Base-by-base conservation (phyloP, 2,329 filamentous ascomycete genomes). In the Ambrosiella xylebori region DNA sequence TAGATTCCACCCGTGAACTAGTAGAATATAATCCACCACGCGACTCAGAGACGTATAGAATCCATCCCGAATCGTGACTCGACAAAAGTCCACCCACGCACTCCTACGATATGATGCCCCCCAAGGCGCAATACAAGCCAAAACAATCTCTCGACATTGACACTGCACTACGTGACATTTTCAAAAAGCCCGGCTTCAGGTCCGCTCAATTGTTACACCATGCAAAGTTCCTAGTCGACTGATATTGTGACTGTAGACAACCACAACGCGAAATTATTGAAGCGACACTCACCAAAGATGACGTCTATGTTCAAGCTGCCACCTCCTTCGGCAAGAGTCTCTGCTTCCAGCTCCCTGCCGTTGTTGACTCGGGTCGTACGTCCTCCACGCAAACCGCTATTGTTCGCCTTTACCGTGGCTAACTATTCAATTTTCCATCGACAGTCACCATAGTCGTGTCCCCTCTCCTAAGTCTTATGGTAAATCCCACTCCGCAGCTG, bases 281-380 rank as follows among this genome's bases (percentile, higher is more conserved):
- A 59, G 86, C 88, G 7, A 86, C 87, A 2, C 75, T 96, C 7
- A 80, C 85, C 58, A 85, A 88, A 13, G 77, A 90, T 62, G 91
- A 97, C 82, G 85, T 97, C 49, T 96, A 95, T 66, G 78, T 97
- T 0, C 91, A 96, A 70, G 91, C 91, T 52, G 86, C 86, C 57
- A 90, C 86, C 2, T 88, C 85, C 8, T 96, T 96, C 68, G 91
- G 90, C 47, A 96, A 96, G 70, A 94, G 88, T 66, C 70, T 96
- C 57, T 96, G 91, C 71, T 96, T 91, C 67, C 90, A 96, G 68
- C 76, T 96, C 1, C 90, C 90, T 7, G 90, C 90, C 27, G 82
- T 96, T 38, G 83, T 95, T 59, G 85, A 91, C 65, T 81, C 84
- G 68, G 91, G 91, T 63, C 88, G 86, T 89, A 72, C 66, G 83